Evolutionary conservation across 2,329 filamentous ascomycete genomes (phyloP).

Genomic region (Rutstroemia sp.): DNA sequence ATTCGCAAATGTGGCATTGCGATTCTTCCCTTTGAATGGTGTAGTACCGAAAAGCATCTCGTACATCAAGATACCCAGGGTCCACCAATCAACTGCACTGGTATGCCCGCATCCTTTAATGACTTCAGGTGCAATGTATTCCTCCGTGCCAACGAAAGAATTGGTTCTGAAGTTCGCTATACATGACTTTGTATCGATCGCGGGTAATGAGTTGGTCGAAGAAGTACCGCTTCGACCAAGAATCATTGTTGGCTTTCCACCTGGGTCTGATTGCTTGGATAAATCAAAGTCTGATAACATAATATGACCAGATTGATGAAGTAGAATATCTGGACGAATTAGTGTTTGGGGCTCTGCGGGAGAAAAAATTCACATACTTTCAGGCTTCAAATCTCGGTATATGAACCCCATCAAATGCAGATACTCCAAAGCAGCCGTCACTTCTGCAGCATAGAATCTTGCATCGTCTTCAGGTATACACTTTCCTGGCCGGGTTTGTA

Average conservation of each 20-base stretch:
- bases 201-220: conserved; percentile 69
- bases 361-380: conserved; percentile 59
- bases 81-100: conserved; percentile 99
- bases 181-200: conserved; percentile 98
- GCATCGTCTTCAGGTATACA: conserved; percentile 96
- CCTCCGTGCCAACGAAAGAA: conserved; percentile 96
- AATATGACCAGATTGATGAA: conserved; percentile 98
- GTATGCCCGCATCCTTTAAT: conserved; percentile 98
- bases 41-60: conserved; percentile 99
- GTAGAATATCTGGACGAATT: conserved; percentile 68
- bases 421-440: conserved; percentile 93
- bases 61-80: conserved; percentile 90
- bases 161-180: conserved; percentile 98
- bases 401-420: conserved; percentile 99
- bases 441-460: conserved; percentile 94
- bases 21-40: conserved; percentile 98
- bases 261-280: conserved; percentile 93
- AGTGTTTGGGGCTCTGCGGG: conserved; percentile 27
- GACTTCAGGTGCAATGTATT: conserved; percentile 97
- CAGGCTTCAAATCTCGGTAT: conserved; percentile 94
- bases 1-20: conserved; percentile 96
- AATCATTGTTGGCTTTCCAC: conserved; percentile 97
- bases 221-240: conserved; percentile 77
- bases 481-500: conserved; percentile 94
- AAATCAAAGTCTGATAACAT: conserved; percentile 99